These are phyloP conservation scores for Penicillium sp. DNA, from an alignment of 2,329 filamentous ascomycete genomes.

Conservation along the genomic window DNA sequence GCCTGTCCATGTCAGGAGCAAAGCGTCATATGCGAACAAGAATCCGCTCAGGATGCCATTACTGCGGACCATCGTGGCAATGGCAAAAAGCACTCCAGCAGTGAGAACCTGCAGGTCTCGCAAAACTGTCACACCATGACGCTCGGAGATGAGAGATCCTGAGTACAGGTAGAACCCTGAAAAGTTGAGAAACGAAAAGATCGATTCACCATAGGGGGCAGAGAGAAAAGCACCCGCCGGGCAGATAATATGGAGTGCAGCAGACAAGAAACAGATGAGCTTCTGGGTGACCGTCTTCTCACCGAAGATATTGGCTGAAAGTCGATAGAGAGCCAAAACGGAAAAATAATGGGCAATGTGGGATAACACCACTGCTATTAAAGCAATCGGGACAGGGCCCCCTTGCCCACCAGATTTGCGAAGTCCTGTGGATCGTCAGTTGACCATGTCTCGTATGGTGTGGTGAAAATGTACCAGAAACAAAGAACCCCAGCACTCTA, in stretches of 20 bases:
- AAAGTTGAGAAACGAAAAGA: conserved; percentile 77
- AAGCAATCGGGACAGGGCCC: conserved; percentile 25
- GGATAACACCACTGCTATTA: conserved; percentile 66
- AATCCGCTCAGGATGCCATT: conserved; percentile 85
- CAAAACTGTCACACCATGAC: conserved; percentile 23
- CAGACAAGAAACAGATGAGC: conserved; percentile 58
- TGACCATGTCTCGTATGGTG: neutral
- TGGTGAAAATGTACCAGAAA: conserved; percentile 28
- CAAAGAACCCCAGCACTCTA: conserved; percentile 41
- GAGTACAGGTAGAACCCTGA: conserved; percentile 69
- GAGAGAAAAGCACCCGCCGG: conserved; percentile 89
- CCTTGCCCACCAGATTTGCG: conserved; percentile 18
- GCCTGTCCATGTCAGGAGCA: conserved; percentile 45
- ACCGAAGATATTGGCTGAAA: conserved; percentile 60
- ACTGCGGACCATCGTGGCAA: conserved; percentile 72
- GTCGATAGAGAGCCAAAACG: conserved; percentile 67
- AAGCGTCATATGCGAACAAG: conserved; percentile 66
- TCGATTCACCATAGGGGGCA: conserved; percentile 78
- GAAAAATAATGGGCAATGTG: conserved; percentile 76
- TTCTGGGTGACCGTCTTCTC: conserved; percentile 28
- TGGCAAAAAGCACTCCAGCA: conserved; percentile 68
- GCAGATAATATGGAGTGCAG: conserved; percentile 75
- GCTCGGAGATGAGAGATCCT: conserved; percentile 39
- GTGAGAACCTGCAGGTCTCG: conserved; percentile 55
- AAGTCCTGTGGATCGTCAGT: conserved; percentile 23